Conservation (phyloP, 2,329 filamentous ascomycete species). For the Cryphonectria naterciae region DNA sequence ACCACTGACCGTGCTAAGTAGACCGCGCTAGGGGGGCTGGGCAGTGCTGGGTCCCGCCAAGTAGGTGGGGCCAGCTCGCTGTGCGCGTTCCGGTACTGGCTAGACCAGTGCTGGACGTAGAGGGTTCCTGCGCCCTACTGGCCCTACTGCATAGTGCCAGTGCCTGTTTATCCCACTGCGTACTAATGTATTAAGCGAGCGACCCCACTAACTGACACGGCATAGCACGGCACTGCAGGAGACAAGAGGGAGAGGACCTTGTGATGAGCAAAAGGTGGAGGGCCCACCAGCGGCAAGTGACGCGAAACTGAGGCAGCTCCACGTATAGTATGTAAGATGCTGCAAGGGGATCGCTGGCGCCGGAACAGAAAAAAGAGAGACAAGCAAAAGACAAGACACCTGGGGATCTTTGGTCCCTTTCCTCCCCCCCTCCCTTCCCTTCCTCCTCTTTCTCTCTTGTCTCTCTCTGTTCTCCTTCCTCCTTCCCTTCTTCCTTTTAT, state of each 20-base stretch:
- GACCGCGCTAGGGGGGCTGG: background rate
- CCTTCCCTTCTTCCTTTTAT: background rate
- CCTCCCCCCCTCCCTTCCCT: too few relatives aligned
- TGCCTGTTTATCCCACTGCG: background rate
- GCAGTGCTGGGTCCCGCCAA: background rate
- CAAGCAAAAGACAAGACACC: background rate
- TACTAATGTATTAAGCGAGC: conserved; percentile 2
- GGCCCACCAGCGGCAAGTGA: conserved; percentile 19
- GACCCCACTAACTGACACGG: background rate
- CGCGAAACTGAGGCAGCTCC: conserved; percentile 14
- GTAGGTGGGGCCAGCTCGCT: background rate
- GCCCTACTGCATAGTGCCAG: background rate
- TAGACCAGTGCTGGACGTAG: background rate
- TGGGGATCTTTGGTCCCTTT: background rate
- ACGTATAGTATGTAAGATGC: background rate
- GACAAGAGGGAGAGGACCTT: conserved; percentile 1
- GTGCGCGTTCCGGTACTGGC: background rate
- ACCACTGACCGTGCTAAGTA: background rate
- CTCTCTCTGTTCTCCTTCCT: background rate
- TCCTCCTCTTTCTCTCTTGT: background rate
- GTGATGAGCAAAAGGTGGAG: background rate
- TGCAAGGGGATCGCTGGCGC: conserved; percentile 1
- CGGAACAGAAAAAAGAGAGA: background rate
- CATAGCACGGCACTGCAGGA: background rate
- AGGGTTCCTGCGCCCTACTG: background rate